These are phyloP conservation scores for Ophiostoma sp. DNA, from an alignment of 2,329 filamentous ascomycete genomes.

Conservation along the genomic window DNA sequence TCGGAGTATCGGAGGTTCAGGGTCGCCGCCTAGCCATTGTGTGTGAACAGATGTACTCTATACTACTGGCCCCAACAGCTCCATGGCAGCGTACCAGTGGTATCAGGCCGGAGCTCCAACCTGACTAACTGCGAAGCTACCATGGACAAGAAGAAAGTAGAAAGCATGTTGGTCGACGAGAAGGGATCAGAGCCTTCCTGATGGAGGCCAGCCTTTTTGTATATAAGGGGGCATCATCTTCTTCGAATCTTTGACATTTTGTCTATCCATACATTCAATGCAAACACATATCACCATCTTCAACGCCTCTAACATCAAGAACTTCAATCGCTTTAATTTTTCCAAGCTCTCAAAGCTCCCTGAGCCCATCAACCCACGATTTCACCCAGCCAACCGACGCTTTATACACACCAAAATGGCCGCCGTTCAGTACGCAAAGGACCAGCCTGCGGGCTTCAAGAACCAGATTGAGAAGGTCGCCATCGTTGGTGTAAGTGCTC, in stretches of 20 bases:
- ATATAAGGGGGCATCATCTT: neutral
- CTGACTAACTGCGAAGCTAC: neutral
- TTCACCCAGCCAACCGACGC: neutral
- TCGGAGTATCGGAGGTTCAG: neutral
- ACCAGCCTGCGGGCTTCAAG: conserved; percentile 35
- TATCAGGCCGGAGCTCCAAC: neutral
- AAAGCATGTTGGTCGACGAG: neutral
- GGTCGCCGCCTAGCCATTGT: neutral
- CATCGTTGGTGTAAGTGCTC: conserved; percentile 32
- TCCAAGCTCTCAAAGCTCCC: neutral
- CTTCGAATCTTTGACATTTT: neutral
- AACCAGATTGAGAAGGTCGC: conserved; percentile 34
- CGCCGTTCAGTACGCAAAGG: conserved; percentile 32
- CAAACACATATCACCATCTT: neutral
- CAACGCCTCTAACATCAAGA: neutral
- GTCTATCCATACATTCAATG: neutral
- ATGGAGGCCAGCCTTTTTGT: neutral
- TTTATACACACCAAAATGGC: neutral
- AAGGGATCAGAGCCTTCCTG: neutral
- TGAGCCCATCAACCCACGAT: neutral
- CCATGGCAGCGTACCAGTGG: neutral
- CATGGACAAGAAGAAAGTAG: too few relatives aligned
- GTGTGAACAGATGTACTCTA: neutral
- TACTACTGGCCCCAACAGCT: neutral
- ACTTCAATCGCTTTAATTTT: neutral